These are phyloP conservation scores for Monosporozyma aerobia DNA, from an alignment of 805 yeast species.

Conservation along the genomic window DNA sequence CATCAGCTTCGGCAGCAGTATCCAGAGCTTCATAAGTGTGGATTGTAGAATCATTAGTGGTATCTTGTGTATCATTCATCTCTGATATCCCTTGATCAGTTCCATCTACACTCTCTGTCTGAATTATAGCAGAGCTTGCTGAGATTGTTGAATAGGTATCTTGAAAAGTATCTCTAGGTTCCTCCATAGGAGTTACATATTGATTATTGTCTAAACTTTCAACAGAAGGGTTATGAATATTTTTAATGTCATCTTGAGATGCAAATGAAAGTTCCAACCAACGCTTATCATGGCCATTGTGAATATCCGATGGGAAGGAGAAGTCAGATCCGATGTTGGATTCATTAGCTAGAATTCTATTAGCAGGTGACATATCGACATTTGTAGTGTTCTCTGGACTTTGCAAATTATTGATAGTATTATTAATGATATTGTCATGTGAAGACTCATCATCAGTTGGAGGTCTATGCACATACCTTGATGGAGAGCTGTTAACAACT, in stretches of 20 bases:
- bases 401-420: background rate
- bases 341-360: slow-evolving; percentile 1
- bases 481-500: slow-evolving; percentile 3
- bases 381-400: background rate
- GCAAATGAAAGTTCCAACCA: slow-evolving; percentile 17
- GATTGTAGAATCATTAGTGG: background rate
- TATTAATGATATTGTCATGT: background rate
- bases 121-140: background rate
- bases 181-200: background rate
- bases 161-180: background rate
- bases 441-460: background rate
- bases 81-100: background rate
- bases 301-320: slow-evolving; percentile 14
- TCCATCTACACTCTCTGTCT: background rate
- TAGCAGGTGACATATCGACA: background rate
- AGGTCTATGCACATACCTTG: background rate
- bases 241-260: slow-evolving; percentile 17
- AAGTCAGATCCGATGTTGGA: slow-evolving; percentile 10
- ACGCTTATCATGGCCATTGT: slow-evolving; percentile 11
- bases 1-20: background rate
- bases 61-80: background rate
- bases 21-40: background rate
- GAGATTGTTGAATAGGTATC: background rate
- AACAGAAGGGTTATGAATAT: background rate
- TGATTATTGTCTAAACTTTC: background rate